Evolutionary conservation across 73 alveolate species (phyloP), one percentile per base, ranked within the genome.

Genomic region (Stentor roeselii): DNA sequence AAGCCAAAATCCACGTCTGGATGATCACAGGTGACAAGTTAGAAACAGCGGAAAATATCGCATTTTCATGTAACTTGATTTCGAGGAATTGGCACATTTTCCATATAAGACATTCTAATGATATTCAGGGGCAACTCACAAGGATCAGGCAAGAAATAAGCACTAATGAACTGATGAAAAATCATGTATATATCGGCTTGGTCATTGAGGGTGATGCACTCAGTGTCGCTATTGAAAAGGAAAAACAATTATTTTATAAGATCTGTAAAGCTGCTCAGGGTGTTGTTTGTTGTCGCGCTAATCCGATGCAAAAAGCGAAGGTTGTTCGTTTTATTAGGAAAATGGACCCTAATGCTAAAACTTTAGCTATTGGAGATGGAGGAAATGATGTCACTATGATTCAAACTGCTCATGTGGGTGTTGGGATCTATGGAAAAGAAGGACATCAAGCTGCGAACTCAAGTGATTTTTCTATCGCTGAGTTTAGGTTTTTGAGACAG

Each of bases 11-110:
- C 38, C 96, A 98, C 86, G 96, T 98, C 31, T 98, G 99, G 99
- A 98, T 96, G 98, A 90, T 98, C 11, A 98, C 99, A 41, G 99
- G 99, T 42, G 99, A 98, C 89, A 98, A 96, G 85, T 90, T 98
- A 75, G 98, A 97, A 74, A 98, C 99, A 39, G 98, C 99, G 30
- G 97, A 94, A 90, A 98, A 98, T 88, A 95, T 98, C 30, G 99
- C 99, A 27, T 78, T 91, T 60, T 88, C 98, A 36, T 95, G 99
- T 67, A 96, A 95, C 59, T 60, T 96, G 82, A 78, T 95, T 50
- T 87, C 87, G 35, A 82, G 76, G 4, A 88, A 90, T 37, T 89
- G 95, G 96, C 82, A 82, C 4, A 78, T 95, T 37, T 86, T 36
- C n/a, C n/a, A 2, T 32, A 83, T 83, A 36, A 58, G 39, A 67